Evolutionary conservation across 2,329 filamentous ascomycete species (phyloP).

Genomic region (Tolypocladium paradoxum): DNA sequence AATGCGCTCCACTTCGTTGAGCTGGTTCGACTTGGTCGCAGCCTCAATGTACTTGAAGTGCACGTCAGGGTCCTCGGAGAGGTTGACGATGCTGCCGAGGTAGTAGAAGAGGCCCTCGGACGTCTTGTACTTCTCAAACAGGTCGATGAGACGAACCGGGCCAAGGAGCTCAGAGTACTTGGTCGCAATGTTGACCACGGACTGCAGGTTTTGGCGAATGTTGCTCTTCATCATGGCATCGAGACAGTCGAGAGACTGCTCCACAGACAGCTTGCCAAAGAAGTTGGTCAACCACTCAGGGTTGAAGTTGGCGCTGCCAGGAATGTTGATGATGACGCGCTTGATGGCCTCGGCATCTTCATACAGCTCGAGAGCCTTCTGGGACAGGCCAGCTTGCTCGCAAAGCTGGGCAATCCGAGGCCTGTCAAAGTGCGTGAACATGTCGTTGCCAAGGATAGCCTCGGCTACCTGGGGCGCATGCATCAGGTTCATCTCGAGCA

Average conservation of each 20-base stretch:
- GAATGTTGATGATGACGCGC: constrained; percentile 76
- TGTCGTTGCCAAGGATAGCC: constrained; percentile 93
- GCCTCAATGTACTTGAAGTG: constrained; percentile 99
- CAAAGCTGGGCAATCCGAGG: constrained; percentile 79
- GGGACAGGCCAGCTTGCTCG: constrained; percentile 79
- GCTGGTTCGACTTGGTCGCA: constrained; percentile 83
- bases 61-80: constrained; percentile 90
- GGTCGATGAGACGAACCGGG: constrained; percentile 74
- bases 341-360: constrained; percentile 85
- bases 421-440: constrained; percentile 97
- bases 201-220: constrained; percentile 92
- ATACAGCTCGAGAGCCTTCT: constrained; percentile 87
- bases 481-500: constrained; percentile 95
- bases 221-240: constrained; percentile 95
- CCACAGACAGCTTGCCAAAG: constrained; percentile 90
- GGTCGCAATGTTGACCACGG: constrained; percentile 89
- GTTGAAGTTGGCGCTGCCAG: constrained; percentile 73
- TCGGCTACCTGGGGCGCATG: constrained; percentile 97
- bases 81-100: constrained; percentile 92
- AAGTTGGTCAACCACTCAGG: constrained; percentile 86
- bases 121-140: constrained; percentile 96
- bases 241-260: constrained; percentile 86
- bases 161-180: constrained; percentile 96
- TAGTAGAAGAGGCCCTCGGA: constrained; percentile 97
- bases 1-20: constrained; percentile 93